Conservation (phyloP, 1,284 basidiomycete genomes). For the Sanghuangporus baumii region DNA sequence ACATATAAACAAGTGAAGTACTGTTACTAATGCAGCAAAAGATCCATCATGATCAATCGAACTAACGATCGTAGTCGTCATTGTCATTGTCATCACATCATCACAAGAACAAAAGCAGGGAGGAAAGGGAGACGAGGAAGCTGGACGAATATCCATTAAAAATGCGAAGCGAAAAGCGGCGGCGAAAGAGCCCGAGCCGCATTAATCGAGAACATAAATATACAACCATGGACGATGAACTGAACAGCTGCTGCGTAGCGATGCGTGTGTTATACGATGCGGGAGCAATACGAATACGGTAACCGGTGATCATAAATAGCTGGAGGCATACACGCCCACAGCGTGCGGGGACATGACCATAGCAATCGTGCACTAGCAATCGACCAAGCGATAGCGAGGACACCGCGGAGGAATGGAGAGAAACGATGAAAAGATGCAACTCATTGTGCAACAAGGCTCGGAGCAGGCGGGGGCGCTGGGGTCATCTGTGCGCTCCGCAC, state of each 20-base stretch:
- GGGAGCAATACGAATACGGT: neutral
- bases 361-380: neutral
- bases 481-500: constrained; percentile 12
- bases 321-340: neutral
- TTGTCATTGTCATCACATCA: neutral
- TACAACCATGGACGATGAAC: neutral
- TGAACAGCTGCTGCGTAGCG: neutral
- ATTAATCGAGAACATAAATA: constrained; percentile 3
- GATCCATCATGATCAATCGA: neutral
- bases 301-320: constrained; percentile 1
- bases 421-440: neutral
- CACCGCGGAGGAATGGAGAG: neutral
- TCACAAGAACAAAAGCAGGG: neutral
- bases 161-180: neutral
- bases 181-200: neutral
- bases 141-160: neutral
- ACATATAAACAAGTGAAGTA: neutral
- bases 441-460: constrained; percentile 11
- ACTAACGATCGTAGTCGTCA: neutral
- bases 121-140: neutral
- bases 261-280: neutral
- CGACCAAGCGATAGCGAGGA: neutral
- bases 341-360: neutral
- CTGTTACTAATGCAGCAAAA: neutral
- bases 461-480: constrained; percentile 9